Evolutionary conservation across 169 alveolate species (phyloP).

Genomic region (Plasmodium berghei): DNA sequence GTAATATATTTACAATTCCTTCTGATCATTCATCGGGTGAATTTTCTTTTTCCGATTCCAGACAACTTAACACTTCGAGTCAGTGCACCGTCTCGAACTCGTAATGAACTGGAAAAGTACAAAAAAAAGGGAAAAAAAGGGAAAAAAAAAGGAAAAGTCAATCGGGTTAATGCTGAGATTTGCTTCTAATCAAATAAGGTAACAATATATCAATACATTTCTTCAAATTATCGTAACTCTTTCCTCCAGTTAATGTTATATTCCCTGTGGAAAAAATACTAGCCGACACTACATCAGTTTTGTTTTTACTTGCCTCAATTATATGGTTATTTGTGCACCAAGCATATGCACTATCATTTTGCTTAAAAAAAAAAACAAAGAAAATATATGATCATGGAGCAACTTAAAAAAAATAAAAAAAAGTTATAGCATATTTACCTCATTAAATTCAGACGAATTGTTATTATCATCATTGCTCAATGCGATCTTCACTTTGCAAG

Average conservation of each 20-base stretch:
- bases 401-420: not conserved
- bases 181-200: slow-evolving; percentile 63
- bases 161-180: slow-evolving; percentile 34
- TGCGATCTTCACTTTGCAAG: slow-evolving; percentile 72
- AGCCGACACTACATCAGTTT: slow-evolving; percentile 83
- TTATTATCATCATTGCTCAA: slow-evolving; percentile 27
- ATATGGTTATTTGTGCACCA: slow-evolving; percentile 22
- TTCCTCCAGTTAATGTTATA: slow-evolving; percentile 85
- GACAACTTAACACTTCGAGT: slow-evolving; percentile 19
- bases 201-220: slow-evolving; percentile 54
- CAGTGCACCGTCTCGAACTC: slow-evolving; percentile 28
- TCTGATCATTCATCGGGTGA: slow-evolving; percentile 27
- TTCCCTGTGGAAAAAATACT: slow-evolving; percentile 84
- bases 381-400: not conserved
- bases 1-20: slow-evolving; percentile 48
- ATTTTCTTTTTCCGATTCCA: slow-evolving; percentile 19
- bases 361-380: not conserved
- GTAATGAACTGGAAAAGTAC: not conserved
- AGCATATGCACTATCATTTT: slow-evolving; percentile 27
- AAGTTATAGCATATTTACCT: not conserved
- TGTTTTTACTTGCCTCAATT: slow-evolving; percentile 18
- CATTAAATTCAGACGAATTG: slow-evolving; percentile 15
- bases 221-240: slow-evolving; percentile 63
- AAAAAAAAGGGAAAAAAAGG: not conserved
- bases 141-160: not conserved